These are phyloP conservation scores for Hemisphaericaspora lyxosophila DNA, from an alignment of 1,139 yeast species.

Conservation along the genomic window DNA sequence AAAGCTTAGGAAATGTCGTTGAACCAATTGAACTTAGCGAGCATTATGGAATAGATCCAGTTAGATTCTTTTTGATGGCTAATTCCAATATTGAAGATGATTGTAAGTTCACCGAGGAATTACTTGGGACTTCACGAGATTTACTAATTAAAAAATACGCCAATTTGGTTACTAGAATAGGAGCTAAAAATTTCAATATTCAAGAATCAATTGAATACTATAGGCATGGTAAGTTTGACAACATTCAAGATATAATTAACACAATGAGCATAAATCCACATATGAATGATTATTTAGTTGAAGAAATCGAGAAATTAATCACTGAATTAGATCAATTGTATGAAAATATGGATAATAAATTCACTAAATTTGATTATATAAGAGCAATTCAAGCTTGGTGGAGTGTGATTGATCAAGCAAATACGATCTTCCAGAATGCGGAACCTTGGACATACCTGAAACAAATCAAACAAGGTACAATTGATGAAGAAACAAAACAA, in stretches of 20 bases:
- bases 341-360: slow-evolving; percentile 37
- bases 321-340: slow-evolving; percentile 21
- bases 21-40: slow-evolving; percentile 72
- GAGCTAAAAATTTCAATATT: slow-evolving; percentile 68
- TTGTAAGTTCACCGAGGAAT: slow-evolving; percentile 69
- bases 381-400: slow-evolving; percentile 65
- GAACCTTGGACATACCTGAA: slow-evolving; percentile 59
- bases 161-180: slow-evolving; percentile 70
- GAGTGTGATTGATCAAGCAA: slow-evolving; percentile 59
- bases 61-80: slow-evolving; percentile 74
- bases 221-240: slow-evolving; percentile 21
- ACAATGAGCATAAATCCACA: too few species aligned
- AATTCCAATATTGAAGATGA: slow-evolving; percentile 76
- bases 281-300: slow-evolving; percentile 16
- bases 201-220: slow-evolving; percentile 37
- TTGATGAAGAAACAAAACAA: slow-evolving; percentile 15
- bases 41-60: slow-evolving; percentile 68
- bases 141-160: slow-evolving; percentile 80
- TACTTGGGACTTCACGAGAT: slow-evolving; percentile 58
- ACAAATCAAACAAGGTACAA: slow-evolving; percentile 29
- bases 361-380: slow-evolving; percentile 54
- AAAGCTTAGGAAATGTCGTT: slow-evolving; percentile 91
- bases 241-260: slow-evolving; percentile 28
- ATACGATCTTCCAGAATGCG: slow-evolving; percentile 56
- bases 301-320: slow-evolving; percentile 19